Evolutionary conservation across 1,284 basidiomycete species (phyloP).

Genomic region (Puccinia hordei): DNA sequence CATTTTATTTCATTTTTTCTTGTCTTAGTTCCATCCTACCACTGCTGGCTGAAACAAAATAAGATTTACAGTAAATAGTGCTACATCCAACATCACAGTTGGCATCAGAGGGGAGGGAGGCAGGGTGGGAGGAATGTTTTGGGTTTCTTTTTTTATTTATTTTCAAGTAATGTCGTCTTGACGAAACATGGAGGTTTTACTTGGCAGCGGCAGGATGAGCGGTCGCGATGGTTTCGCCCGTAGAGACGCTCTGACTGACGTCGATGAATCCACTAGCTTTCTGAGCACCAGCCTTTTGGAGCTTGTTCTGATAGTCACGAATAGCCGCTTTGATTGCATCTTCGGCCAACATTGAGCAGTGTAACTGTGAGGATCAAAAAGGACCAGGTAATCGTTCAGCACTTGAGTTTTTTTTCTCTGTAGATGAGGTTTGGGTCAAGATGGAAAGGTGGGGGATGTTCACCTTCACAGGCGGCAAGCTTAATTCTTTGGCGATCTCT

Average conservation of each 20-base stretch:
- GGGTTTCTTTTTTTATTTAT: no score
- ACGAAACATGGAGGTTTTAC: background rate
- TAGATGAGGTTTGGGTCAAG: slow-evolving; percentile 65
- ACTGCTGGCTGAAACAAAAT: no score
- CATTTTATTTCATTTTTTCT: no score
- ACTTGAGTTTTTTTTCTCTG: background rate
- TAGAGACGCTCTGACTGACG: slow-evolving; percentile 70
- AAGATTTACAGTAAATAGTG: no score
- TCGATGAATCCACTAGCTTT: slow-evolving; percentile 68
- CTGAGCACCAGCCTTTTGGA: background rate
- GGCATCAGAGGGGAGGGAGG: no score
- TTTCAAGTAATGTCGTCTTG: background rate
- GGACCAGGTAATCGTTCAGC: background rate
- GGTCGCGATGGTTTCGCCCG: slow-evolving; percentile 70
- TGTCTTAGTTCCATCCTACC: no score
- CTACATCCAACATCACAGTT: no score
- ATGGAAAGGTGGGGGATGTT: slow-evolving; percentile 60
- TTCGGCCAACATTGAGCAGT: slow-evolving; percentile 84
- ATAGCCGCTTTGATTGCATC: slow-evolving; percentile 80
- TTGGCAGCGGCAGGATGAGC: slow-evolving; percentile 63
- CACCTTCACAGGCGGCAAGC: slow-evolving; percentile 93
- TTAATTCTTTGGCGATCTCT: slow-evolving; percentile 95
- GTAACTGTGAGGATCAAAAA: slow-evolving; percentile 57
- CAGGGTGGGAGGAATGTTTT: no score
- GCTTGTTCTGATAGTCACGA: slow-evolving; percentile 73